Evolutionary conservation across 345 rosid genomes (phyloP), one percentile per base, ranked within the genome.

Genomic region (Excoecaria cochinchinensis): DNA sequence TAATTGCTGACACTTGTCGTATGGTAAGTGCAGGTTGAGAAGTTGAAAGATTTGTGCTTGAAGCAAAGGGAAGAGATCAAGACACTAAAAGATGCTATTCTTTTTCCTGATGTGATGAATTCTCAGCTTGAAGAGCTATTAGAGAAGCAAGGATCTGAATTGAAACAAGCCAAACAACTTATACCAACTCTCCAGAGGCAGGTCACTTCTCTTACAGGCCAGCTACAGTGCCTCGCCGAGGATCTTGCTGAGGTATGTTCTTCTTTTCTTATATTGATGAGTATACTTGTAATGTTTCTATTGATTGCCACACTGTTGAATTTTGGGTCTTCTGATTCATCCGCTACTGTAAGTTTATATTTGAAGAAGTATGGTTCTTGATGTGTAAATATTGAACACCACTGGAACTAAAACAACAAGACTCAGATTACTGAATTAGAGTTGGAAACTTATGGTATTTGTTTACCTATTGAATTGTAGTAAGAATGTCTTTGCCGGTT

Each of bases 31-130:
- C 78, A 95, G 99, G 92, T 90, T 53, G 99, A 93, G 87, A 93
- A 89, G 83, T 76, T 95, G 87, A 93, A 95, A 82, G 96, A 93
- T 80, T 77, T 95, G 77, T 95, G 98, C 80, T 74, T 93, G 85
- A 89, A 85, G 78, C 98, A 95, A 83, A 83, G 97, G 81, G 98
- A 89, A 67, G 99, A 95, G 80, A 93, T 95, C 56, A 93, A 87
- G 80, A 71, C 96, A 38, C 79, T 93, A 55, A 91, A 95, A 83
- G 87, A 70, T 70, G 94, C 92, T 17, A 44, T 91, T 56, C 68
- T 93, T 79, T 93, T 95, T 82, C 99, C 99, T 0, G 99, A 93
- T 77, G 83, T 72, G 8, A 84, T 78, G 88, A 86, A 89, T 70
- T 82, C 78, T 64, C 85, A 88, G 75, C 83, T 87, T 81, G 89